Base-by-base conservation (phyloP, 257 asterid species). In the Nicotiana benthamiana region DNA sequence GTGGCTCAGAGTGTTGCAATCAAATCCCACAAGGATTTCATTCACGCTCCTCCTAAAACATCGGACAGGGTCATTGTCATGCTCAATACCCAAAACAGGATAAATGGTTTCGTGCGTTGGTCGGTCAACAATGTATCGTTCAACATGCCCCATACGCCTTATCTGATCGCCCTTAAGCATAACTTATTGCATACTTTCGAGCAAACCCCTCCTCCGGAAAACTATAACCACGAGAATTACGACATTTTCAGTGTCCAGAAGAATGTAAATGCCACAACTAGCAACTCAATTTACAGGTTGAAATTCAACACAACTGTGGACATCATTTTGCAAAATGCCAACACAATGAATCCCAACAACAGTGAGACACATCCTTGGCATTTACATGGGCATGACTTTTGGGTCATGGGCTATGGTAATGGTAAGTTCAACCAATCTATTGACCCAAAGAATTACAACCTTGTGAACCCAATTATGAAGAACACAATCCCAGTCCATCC, bases 281-380 rank as follows among this genome's bases (percentile, higher is more conserved):
- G 97, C 83, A 86, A 81, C 75, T 86, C 88, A 0, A 89, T 88
- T 1, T 95, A 95, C 26, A 65, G 95, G 75, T 48, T 93, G 81
- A 27, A 68, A 75, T 92, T 91, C 91, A 90, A 92, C 83, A 77
- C 97, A 0, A 90, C 94, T 4, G 96, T 95, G 30, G 99, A 95
- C 26, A 43, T 95, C 9, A 76, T 95, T 5, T 46, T 95, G 80
- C 99, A 95, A 64, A 95, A 95, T 13, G 97, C 99, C 0, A 95
- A 93, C 62, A 90, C 94, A 0, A 91, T 89, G 96, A 85, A 9
- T 53, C 6, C 0, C 0, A 89, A 90, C 9, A 92, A 90, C 18
- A 95, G 99, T 12, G 99, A 95, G 91, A 89, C 97, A 3, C 99
- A 95, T 86, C 98, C 99, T 2, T 95, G 99, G 99, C 99, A 95